These are phyloP conservation scores for Myxozyma neotropica DNA, from an alignment of 805 yeast species.

Conservation along the genomic window DNA sequence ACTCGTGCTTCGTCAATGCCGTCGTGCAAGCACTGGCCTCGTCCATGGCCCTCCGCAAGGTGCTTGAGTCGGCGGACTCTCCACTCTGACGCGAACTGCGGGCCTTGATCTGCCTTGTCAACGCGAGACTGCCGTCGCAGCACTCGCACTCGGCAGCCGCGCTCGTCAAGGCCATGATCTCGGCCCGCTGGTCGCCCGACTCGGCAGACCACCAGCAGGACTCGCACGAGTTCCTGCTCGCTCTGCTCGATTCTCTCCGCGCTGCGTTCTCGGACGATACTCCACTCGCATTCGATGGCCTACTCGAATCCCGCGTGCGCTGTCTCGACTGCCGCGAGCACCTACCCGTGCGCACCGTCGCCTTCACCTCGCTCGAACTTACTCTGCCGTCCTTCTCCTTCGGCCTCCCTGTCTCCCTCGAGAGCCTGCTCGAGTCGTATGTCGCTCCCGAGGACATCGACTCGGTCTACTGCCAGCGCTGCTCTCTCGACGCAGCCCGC, in stretches of 20 bases:
- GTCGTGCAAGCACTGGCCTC: conserved; percentile 59
- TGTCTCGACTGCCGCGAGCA: conserved; percentile 92
- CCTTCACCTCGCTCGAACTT: conserved; percentile 53
- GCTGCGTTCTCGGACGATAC: conserved; percentile 3
- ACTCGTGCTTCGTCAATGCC: conserved; percentile 91
- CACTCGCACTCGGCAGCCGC: conserved; percentile 24
- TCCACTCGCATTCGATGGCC: conserved; percentile 77
- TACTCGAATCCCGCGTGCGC: conserved; percentile 84
- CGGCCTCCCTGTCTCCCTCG: conserved; percentile 1
- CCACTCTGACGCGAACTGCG: neutral
- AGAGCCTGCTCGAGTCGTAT: conserved; percentile 58
- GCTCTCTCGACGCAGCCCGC: conserved; percentile 59
- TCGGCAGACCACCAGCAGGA: conserved; percentile 29
- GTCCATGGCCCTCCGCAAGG: neutral
- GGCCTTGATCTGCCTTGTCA: neutral
- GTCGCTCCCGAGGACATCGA: conserved; percentile 80
- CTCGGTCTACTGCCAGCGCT: conserved; percentile 92
- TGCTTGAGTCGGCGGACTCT: neutral
- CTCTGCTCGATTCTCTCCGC: conserved; percentile 28
- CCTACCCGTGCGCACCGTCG: conserved; percentile 85
- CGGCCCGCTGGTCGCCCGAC: neutral
- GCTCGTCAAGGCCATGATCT: conserved; percentile 20
- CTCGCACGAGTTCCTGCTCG: conserved; percentile 34
- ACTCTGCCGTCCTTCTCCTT: conserved; percentile 12
- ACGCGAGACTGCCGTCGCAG: conserved; percentile 7